Evolutionary conservation across 2,329 filamentous ascomycete species (phyloP).

Genomic region (Biscogniauxia marginata): DNA sequence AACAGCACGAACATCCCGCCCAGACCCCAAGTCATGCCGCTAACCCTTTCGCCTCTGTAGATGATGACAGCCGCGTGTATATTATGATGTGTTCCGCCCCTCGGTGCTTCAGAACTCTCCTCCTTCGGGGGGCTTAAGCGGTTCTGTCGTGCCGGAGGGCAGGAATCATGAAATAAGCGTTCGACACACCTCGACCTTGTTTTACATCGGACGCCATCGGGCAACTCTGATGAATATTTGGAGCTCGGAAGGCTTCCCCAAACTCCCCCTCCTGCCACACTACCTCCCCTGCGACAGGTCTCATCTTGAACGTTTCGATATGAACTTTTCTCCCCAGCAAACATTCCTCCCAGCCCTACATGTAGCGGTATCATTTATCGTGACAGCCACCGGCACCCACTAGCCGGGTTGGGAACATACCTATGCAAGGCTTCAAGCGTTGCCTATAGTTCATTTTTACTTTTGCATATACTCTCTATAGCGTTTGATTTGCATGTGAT

Average conservation of each 20-base stretch:
- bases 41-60: conserved; percentile 47
- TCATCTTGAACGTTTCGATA: not conserved
- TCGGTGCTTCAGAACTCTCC: conserved; percentile 77
- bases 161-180: conserved; percentile 94
- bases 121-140: conserved; percentile 88
- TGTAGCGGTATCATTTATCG: not conserved
- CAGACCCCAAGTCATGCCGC: conserved; percentile 11
- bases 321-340: not conserved
- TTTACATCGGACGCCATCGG: conserved; percentile 92
- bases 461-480: not conserved
- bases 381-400: not conserved
- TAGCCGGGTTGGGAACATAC: not conserved
- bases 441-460: not conserved
- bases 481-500: no score
- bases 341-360: not conserved
- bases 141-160: conserved; percentile 65
- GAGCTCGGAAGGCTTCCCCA: conserved; percentile 28
- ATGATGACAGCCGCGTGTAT: conserved; percentile 99
- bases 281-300: not conserved
- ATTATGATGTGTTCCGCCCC: conserved; percentile 76
- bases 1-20: not conserved
- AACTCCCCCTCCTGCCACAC: not conserved
- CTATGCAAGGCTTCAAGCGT: not conserved
- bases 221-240: conserved; percentile 81
- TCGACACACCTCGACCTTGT: conserved; percentile 98